Percentiles rank a stretch among this genome's conserved stretches.
These are phyloP conservation scores for Phallus indusiatus DNA, from an alignment of 768 basidiomycete genomes.

Conservation along the genomic window DNA sequence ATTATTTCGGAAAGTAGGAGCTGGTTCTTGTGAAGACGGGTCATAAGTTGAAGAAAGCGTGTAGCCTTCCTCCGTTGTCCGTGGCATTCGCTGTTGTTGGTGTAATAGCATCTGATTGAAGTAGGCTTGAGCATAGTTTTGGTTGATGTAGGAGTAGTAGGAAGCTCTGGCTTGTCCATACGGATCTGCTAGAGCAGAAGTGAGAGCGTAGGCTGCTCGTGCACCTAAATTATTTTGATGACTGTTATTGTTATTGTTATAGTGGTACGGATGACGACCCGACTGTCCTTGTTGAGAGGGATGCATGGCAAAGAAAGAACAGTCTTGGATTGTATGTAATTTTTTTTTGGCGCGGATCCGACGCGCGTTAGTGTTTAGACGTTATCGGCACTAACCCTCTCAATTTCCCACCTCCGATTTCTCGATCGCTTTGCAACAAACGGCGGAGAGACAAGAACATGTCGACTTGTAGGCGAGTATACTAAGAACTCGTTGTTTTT, in stretches of 20 bases:
- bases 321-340: no score
- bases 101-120: slow-evolving; percentile 21
- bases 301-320: background rate
- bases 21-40: slow-evolving; percentile 7
- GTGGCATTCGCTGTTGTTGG: slow-evolving; percentile 13
- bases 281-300: slow-evolving; percentile 1
- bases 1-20: background rate
- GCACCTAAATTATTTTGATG: background rate
- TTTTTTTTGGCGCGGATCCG: no score
- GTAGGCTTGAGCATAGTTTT: slow-evolving; percentile 51
- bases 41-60: slow-evolving; percentile 30
- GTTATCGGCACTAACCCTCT: background rate
- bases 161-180: slow-evolving; percentile 16
- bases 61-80: slow-evolving; percentile 27
- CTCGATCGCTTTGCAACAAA: background rate
- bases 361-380: background rate
- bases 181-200: slow-evolving; percentile 20
- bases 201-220: slow-evolving; percentile 16
- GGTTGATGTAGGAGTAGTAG: slow-evolving; percentile 23
- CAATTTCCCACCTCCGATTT: background rate
- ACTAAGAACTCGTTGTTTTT: background rate
- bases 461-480: background rate
- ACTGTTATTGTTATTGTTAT: background rate
- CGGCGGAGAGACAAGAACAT: background rate
- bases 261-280: background rate